These are phyloP conservation scores for Schizochytrium sp. DNA, from an alignment of 108 stramenopile species.

Conservation along the genomic window DNA sequence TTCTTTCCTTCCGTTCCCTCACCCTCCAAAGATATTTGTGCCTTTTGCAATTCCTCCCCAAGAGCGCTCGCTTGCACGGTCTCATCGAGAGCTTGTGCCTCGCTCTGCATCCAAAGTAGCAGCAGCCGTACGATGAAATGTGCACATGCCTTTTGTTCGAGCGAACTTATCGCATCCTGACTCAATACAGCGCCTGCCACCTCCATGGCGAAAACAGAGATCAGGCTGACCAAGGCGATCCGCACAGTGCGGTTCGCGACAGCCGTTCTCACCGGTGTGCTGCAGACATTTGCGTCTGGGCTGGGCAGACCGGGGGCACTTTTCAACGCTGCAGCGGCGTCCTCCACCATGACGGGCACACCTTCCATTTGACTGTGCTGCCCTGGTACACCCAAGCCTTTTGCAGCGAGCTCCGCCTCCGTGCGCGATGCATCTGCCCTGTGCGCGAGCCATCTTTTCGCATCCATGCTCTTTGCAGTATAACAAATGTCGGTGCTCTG, in stretches of 20 bases:
- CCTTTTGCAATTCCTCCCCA: too few species aligned
- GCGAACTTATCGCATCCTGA: background rate
- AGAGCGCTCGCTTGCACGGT: too few species aligned
- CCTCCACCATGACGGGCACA: constrained; percentile 95
- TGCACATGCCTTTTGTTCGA: background rate
- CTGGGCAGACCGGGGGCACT: background rate
- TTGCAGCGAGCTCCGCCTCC: constrained; percentile 84
- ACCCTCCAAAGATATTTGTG: too few species aligned
- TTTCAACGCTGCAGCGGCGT: constrained; percentile 28
- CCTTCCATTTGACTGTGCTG: constrained; percentile 80
- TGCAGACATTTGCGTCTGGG: background rate
- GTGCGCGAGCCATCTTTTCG: constrained; percentile 61
- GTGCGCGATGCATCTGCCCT: constrained; percentile 86
- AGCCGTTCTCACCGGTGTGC: background rate
- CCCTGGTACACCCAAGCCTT: constrained; percentile 77
- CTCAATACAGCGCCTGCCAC: background rate
- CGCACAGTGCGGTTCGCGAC: background rate
- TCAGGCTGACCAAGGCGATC: background rate
- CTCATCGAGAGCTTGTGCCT: too few species aligned
- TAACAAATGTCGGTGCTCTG: too few species aligned
- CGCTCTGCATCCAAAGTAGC: background rate
- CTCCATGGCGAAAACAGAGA: background rate
- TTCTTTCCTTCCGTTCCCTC: too few species aligned
- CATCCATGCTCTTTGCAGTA: constrained; percentile 66
- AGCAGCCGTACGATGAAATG: background rate